These are phyloP conservation scores for Podospora comata DNA, from an alignment of 495 filamentous ascomycete species.

Conservation along the genomic window DNA sequence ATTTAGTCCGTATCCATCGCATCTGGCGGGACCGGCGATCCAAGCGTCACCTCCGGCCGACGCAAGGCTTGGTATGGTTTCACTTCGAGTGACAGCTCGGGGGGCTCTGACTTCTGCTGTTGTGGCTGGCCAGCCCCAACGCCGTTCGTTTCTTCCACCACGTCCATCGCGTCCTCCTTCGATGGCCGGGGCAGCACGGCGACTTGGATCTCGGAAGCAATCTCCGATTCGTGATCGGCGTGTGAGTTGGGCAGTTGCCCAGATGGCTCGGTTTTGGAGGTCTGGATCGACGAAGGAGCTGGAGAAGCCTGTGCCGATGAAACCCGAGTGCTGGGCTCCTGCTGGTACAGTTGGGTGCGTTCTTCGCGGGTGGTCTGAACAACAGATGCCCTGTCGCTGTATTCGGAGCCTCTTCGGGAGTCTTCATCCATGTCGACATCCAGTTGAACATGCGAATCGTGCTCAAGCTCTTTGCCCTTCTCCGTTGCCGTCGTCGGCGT, in stretches of 20 bases:
- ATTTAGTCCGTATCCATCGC: conserved; percentile 30
- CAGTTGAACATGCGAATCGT: conserved; percentile 12
- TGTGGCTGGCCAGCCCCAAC: conserved; percentile 8
- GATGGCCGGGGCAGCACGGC: conserved; percentile 2
- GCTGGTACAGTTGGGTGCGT: neutral
- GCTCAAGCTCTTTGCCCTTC: conserved; percentile 30
- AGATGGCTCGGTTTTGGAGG: neutral
- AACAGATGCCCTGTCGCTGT: neutral
- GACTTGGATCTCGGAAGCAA: conserved; percentile 22
- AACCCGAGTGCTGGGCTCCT: conserved; percentile 1
- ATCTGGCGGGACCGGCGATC: conserved; percentile 33
- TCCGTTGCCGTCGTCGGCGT: conserved; percentile 33
- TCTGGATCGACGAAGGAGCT: neutral
- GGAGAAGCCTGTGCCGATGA: neutral
- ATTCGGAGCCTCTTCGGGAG: neutral
- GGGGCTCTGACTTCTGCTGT: conserved; percentile 8
- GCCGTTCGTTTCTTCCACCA: conserved; percentile 12
- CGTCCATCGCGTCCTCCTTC: conserved; percentile 20
- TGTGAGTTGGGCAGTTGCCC: neutral
- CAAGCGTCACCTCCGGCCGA: conserved; percentile 30
- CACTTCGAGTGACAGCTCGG: neutral
- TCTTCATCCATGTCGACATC: neutral
- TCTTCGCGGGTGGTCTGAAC: conserved; percentile 1
- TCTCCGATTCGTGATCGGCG: conserved; percentile 10
- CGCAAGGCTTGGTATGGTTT: conserved; percentile 2